Percentiles rank a stretch among this genome's conserved stretches.
Evolutionary conservation across 2,329 filamentous ascomycete genomes (phyloP).

Genomic region (Sclerotinia subarctica): DNA sequence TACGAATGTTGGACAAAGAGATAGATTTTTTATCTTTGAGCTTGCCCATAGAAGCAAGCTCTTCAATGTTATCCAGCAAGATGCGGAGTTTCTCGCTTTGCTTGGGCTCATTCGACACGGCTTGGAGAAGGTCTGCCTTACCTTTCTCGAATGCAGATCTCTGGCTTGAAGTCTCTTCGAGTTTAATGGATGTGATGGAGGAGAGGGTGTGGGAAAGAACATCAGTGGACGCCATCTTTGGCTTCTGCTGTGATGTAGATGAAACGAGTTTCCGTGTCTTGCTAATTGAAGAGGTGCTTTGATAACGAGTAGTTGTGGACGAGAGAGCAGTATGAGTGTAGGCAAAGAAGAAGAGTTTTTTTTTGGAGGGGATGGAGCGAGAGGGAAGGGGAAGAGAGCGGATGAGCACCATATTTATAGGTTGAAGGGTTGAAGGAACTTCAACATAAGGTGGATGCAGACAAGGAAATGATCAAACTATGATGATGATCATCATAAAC

Average conservation of each 20-base stretch:
- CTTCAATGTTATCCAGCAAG: slow-evolving; percentile 41
- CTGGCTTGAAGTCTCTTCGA: slow-evolving; percentile 52
- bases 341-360: no score
- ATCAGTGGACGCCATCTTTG: slow-evolving; percentile 39
- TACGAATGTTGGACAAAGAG: slow-evolving; percentile 42
- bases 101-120: slow-evolving; percentile 33
- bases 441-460: background rate
- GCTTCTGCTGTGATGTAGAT: background rate
- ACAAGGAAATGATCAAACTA: background rate
- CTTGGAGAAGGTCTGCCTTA: slow-evolving; percentile 44
- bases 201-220: slow-evolving; percentile 51
- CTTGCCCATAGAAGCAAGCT: slow-evolving; percentile 38
- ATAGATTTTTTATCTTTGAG: slow-evolving; percentile 25
- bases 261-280: background rate
- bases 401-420: background rate
- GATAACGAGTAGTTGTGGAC: background rate
- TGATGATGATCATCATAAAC: background rate
- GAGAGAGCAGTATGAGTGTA: background rate
- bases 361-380: background rate
- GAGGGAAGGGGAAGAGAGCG: background rate
- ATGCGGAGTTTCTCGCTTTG: slow-evolving; percentile 37
- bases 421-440: background rate
- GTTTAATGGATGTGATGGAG: slow-evolving; percentile 54
- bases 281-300: background rate
- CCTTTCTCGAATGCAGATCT: slow-evolving; percentile 47